These are phyloP conservation scores for Laburnicola sp. DNA, from an alignment of 2,329 filamentous ascomycete species.

Conservation along the genomic window DNA sequence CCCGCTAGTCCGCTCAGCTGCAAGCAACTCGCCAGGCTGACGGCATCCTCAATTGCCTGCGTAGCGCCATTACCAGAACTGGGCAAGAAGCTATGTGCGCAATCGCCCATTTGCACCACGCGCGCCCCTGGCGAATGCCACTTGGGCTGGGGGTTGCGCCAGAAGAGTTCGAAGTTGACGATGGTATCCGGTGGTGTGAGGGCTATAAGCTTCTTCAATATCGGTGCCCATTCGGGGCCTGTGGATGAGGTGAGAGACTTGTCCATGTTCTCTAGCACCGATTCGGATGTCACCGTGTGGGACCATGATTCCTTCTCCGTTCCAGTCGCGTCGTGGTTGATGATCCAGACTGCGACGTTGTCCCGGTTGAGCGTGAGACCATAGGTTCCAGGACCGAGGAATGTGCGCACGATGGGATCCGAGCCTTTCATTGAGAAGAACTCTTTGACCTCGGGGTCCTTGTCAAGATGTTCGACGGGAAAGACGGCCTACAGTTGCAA, in stretches of 20 bases:
- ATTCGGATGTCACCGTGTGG: not conserved
- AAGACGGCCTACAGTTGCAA: not conserved
- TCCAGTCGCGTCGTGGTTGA: conserved; percentile 4
- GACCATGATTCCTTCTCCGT: conserved; percentile 2
- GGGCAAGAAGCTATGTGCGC: conserved; percentile 12
- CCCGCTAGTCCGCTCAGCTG: not conserved
- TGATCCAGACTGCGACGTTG: not conserved
- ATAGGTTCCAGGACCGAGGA: conserved; percentile 3
- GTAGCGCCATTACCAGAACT: not conserved
- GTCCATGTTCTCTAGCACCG: conserved; percentile 5
- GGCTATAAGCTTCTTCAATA: conserved; percentile 10
- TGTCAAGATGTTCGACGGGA: conserved; percentile 1
- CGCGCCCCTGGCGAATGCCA: conserved; percentile 53
- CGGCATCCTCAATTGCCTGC: not conserved
- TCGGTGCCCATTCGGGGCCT: conserved; percentile 4
- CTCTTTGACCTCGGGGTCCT: conserved; percentile 3
- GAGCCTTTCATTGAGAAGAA: conserved; percentile 4
- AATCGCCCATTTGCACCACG: conserved; percentile 55
- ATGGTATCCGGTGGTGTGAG: conserved; percentile 14
- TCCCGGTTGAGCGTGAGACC: conserved; percentile 5
- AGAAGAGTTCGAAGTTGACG: conserved; percentile 57
- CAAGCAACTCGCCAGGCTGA: not conserved
- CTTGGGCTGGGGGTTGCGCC: conserved; percentile 52
- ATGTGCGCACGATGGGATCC: conserved; percentile 5
- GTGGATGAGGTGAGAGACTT: conserved; percentile 4